Evolutionary conservation across 345 rosid species (phyloP), one percentile per base, ranked within the genome.

Genomic region (Chamaenerion angustifolium): DNA sequence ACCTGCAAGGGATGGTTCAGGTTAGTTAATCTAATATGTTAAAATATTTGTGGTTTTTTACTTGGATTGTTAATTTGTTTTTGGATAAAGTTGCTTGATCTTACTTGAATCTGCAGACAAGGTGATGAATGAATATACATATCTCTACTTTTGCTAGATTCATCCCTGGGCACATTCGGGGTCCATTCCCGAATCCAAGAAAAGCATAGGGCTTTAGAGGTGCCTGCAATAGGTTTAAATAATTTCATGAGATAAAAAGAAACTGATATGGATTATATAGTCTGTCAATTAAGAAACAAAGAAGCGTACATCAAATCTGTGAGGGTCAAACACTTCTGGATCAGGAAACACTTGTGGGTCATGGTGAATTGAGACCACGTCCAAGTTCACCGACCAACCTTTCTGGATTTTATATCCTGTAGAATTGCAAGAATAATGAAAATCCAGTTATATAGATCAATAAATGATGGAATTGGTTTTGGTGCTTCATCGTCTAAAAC

Each of bases 121-220:
- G 65, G 67, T 76, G 81, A 59, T 82, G 85, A 58, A 78, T 57
- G 74, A 82, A 78, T 56, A 82, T 58, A 25, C 64, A 76, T 62
- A 76, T 76, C 62, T 78, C 89, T 46, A 82, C 54, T 63, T 74
- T 82, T 41, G 89, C 89, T 55, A 82, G 70, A 63, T 78, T 78
- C 52, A 78, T 71, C 57, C 89, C 80, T 0, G 82, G 82, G 63
- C 89, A 76, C 89, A 78, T 82, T 8, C 85, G 66, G 0, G 85
- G 79, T 64, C 89, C 82, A 46, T 60, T 76, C 14, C 89, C 89
- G 16, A 78, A 82, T 63, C 89, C 85, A 16, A 82, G 81, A 67
- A 59, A 78, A 70, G 37, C 37, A 31, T 31, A 31, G 37, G 37
- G 37, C 37, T 31, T 31, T 4, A 31, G 37, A 31, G 37, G 37